Base-by-base conservation (phyloP, 176 grass and related monocot species). In the Neostapfia colusana region DNA sequence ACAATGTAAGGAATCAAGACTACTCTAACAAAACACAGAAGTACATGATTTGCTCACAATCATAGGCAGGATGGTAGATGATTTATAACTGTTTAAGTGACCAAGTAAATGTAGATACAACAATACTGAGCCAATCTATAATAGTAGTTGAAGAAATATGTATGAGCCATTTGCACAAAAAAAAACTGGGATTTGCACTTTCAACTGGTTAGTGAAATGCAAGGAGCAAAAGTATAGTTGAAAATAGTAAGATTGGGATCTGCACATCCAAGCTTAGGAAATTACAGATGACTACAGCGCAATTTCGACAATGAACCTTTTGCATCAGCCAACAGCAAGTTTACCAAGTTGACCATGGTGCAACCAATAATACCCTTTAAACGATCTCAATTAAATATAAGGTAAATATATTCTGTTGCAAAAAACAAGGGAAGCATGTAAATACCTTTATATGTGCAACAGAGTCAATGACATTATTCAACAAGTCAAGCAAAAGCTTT, bases 381-480 rank as follows among this genome's bases (percentile, higher is more conserved):
- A 66, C 8, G 8, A 3, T 18, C 12, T 40, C 21, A n/a, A 9
- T 37, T 65, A 68, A 82, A 4, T 56, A 42, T n/a, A 41, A 16
- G 15, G 27, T 40, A 76, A 74, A 36, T 42, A 42, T 51, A 37
- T 26, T 15, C 4, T 39, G 39, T 25, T 48, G 49, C 15, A 46
- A 23, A 51, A 62, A 36, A 75, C 26, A 81, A 50, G 59, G 44
- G 39, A 21, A 69, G 70, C 16, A 70, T 16, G 15, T 7, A 34
- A 39, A 88, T 88, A 93, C 90, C 93, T 93, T 85, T 70, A 73
- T 70, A 79, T 24, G 59, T 74, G 61, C 11, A 69, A 82, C 46
- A 74, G 81, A 85, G 14, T 85, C 75, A 44, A 77, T 43, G 44
- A 74, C 56, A 36, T 44, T 63, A 63, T 72, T 73, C 34, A 97